Evolutionary conservation across 331 rosid species (phyloP).

Genomic region (Quercus tomentella): DNA sequence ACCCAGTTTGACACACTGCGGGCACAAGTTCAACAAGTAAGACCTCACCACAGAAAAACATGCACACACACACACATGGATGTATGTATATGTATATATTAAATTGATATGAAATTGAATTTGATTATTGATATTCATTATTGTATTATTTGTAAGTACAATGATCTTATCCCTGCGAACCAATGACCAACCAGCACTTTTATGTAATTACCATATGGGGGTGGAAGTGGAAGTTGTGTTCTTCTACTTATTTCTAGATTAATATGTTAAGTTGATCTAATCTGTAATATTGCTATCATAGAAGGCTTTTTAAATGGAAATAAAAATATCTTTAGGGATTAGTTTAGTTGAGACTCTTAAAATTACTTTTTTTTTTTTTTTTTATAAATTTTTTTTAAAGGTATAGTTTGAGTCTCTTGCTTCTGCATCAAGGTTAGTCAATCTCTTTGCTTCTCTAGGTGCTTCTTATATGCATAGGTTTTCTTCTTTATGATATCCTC

Average conservation of each 20-base stretch:
- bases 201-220: background rate
- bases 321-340: background rate
- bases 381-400: too few species aligned
- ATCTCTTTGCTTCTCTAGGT: background rate
- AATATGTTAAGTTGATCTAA: too few species aligned
- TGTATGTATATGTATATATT: background rate
- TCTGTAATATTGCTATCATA: background rate
- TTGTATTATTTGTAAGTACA: background rate
- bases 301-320: background rate
- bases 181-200: background rate
- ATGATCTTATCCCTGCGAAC: background rate
- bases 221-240: background rate
- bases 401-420: background rate
- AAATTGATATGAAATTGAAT: background rate
- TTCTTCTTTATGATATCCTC: background rate
- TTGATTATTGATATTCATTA: background rate
- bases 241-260: background rate
- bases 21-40: constrained; percentile 86
- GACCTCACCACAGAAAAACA: constrained; percentile 13
- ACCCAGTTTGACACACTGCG: constrained; percentile 77
- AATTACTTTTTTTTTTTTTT: too few species aligned
- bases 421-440: background rate
- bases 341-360: too few species aligned
- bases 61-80: background rate
- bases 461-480: background rate